Evolutionary conservation across 441 rosid genomes (phyloP).

Genomic region (Brassica hybrid): DNA sequence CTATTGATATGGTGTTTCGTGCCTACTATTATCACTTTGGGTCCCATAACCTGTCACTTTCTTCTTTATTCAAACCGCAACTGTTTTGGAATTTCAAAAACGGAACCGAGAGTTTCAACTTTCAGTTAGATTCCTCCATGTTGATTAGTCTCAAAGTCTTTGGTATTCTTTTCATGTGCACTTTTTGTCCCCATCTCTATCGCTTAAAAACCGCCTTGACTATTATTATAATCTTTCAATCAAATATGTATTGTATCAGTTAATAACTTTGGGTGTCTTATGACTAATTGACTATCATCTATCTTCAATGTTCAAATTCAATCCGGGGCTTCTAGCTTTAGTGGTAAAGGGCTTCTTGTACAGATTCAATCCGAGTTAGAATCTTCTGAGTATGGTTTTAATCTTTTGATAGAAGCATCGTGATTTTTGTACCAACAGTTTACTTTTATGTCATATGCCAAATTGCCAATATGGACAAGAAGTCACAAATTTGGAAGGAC

Average conservation of each 20-base stretch:
- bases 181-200: constrained; percentile 16
- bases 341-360: too few relatives aligned
- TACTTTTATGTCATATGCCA: neutral
- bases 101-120: constrained; percentile 17
- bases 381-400: neutral
- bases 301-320: too few relatives aligned
- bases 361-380: too few relatives aligned
- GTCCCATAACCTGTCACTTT: constrained; percentile 27
- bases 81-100: constrained; percentile 13
- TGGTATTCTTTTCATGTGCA: neutral
- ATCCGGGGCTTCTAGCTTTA: too few relatives aligned
- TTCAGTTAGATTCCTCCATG: neutral
- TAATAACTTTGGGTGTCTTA: too few relatives aligned
- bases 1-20: neutral
- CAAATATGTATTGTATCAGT: too few relatives aligned
- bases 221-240: too few relatives aligned
- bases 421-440: neutral
- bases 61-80: constrained; percentile 18
- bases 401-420: neutral
- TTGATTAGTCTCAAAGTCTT: constrained; percentile 29
- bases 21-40: constrained; percentile 10
- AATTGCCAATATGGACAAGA: constrained; percentile 12
- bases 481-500: constrained; percentile 15
- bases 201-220: constrained; percentile 5
- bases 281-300: too few relatives aligned